A percentile compares a stretch with the other conserved stretches of the same genome.
Conservation (phyloP, 331 rosid species). For the Erythrophleum ivorense region DNA sequence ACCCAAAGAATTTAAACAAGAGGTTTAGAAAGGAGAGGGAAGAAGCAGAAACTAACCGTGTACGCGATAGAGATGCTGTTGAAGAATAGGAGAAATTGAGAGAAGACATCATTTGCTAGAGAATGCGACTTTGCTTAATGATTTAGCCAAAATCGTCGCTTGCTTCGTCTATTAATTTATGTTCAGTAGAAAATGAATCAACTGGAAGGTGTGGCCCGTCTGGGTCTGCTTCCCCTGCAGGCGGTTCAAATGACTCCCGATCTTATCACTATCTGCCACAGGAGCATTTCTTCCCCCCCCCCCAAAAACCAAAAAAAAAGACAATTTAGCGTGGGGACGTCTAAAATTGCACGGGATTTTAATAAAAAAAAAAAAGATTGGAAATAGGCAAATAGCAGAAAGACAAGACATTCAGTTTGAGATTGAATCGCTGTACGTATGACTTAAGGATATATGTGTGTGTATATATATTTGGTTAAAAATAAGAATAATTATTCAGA, state of each 20-base stretch:
- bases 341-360: too few species aligned
- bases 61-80: constrained; percentile 50
- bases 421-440: too few species aligned
- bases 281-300: too few species aligned
- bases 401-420: too few species aligned
- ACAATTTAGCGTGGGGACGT: too few species aligned
- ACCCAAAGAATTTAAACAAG: neutral
- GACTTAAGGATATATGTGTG: too few species aligned
- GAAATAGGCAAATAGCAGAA: too few species aligned
- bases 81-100: constrained; percentile 61
- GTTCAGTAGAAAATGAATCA: neutral
- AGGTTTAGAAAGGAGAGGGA: neutral
- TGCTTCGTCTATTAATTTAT: neutral
- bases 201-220: neutral
- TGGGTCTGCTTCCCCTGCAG: neutral
- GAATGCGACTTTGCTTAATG: neutral
- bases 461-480: too few species aligned
- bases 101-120: constrained; percentile 54
- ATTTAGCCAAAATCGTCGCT: constrained; percentile 11
- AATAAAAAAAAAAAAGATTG: too few species aligned
- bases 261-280: too few species aligned
- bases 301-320: too few species aligned
- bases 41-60: constrained; percentile 38
- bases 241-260: neutral
- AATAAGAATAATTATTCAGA: too few species aligned